Evolutionary conservation across 768 basidiomycete species (phyloP), one percentile per base, ranked within the genome.

Genomic region (Russula sp.): DNA sequence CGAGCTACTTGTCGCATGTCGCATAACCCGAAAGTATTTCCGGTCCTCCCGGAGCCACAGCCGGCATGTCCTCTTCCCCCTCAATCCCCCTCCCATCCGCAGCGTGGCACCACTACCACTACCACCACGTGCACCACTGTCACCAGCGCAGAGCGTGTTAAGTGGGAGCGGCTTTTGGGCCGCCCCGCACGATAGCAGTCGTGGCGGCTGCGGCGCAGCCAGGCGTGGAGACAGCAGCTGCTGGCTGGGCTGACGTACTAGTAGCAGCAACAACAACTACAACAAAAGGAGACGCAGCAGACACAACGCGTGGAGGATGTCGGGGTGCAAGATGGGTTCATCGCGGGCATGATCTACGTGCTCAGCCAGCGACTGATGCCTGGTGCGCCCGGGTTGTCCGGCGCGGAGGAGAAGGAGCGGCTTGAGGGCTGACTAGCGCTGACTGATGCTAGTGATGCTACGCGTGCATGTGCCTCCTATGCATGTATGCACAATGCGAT

Each of bases 331-430:
- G 86, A 88, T 60, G 90, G 89, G 3, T 91, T 91, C 66, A 81
- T 90, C n/a, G 85, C 87, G 0, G 91, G 90, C 8, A 92, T 93
- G 89, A 87, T 93, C 58, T 93, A 83, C 71, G 83, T 89, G 0
- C 70, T 93, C 66, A 90, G 85, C 59, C 75, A 88, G 66, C 78
- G 83, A 48, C 74, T 90, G 56, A 73, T 85, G 50, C 90, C 90
- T 38, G 89, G 91, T 0, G 84, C 83, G 9, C 88, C 85, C 25
- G 77, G 78, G 1, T 73, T 77, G 25, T 68, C 65, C n/a, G 66
- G 60, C 7, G 68, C 65, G n/a, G 66, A 58, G 9, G 32, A 48
- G 3, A 65, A 55, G 5, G 56, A 61, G 13, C 56, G 69, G 72
- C 42, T n/a, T n/a, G n/a, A n/a, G n/a, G n/a, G n/a, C n/a, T n/a